These are phyloP conservation scores for Calonectria pauciramosa DNA, from an alignment of 2,329 filamentous ascomycete genomes.

Conservation along the genomic window DNA sequence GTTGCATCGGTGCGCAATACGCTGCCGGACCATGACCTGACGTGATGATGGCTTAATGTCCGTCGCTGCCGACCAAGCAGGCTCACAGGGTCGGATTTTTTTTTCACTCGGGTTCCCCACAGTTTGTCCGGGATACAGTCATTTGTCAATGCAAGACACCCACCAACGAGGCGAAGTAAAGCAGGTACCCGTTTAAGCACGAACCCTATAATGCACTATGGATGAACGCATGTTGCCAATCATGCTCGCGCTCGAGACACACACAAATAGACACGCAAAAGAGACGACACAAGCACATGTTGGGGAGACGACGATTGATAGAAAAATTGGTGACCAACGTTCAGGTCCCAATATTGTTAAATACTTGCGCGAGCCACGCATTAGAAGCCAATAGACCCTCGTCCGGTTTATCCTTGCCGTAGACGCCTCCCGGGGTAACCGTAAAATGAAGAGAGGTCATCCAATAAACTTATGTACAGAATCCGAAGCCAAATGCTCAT, in stretches of 20 bases:
- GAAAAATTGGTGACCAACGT: conserved; percentile 18
- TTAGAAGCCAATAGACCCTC: conserved; percentile 38
- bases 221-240: not conserved
- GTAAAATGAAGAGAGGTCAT: conserved; percentile 44
- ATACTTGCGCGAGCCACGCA: conserved; percentile 40
- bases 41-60: not conserved
- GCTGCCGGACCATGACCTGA: not conserved
- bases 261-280: not conserved
- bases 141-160: conserved; percentile 17
- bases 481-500: conserved; percentile 38
- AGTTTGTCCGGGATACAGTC: not conserved
- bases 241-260: not conserved
- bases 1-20: not conserved
- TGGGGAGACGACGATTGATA: not conserved
- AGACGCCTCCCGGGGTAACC: conserved; percentile 46
- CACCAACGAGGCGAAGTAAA: conserved; percentile 8
- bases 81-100: not conserved
- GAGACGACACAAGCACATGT: not conserved
- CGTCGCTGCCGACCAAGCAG: not conserved
- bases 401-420: conserved; percentile 38
- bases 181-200: conserved; percentile 15
- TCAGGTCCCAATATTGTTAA: conserved; percentile 41
- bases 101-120: conserved; percentile 26
- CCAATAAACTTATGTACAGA: conserved; percentile 45
- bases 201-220: not conserved